phyloP scores from a whole-genome alignment of 768 basidiomycete genomes.

The Coprinellus micaceus region DNA sequence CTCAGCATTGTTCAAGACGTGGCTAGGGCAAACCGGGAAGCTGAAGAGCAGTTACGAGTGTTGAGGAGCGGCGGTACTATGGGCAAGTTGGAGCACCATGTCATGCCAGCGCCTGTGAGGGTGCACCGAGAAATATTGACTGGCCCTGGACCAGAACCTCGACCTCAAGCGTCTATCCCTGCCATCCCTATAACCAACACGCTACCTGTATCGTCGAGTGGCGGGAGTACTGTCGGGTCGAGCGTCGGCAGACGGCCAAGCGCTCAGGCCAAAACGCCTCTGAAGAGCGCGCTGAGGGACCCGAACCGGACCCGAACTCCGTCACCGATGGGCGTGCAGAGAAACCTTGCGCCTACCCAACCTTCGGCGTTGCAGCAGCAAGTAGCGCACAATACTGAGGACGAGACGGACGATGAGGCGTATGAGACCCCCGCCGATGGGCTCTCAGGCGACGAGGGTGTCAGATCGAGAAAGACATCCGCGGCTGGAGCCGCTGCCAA shows the following conservation, averaged over 20 bases:
- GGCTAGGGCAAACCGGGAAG: conserved; percentile 29
- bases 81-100: neutral
- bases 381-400: neutral
- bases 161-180: neutral
- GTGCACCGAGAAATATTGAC: conserved; percentile 4
- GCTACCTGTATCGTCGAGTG: neutral
- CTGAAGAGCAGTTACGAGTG: conserved; percentile 15
- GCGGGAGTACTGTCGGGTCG: neutral
- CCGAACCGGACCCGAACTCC: conserved; percentile 51
- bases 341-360: conserved; percentile 8
- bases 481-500: neutral
- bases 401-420: neutral
- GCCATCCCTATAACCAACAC: too few species aligned
- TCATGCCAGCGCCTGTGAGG: conserved; percentile 6
- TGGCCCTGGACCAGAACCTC: neutral
- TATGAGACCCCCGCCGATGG: neutral
- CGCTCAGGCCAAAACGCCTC: conserved; percentile 41
- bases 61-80: conserved; percentile 15
- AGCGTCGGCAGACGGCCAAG: neutral
- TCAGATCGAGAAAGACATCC: neutral
- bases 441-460: neutral
- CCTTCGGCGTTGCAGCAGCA: conserved; percentile 4
- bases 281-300: conserved; percentile 62
- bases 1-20: conserved; percentile 72
- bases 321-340: conserved; percentile 9